phyloP scores from a whole-genome alignment of 2,329 filamentous ascomycete genomes.

The Geosmithia flava region DNA sequence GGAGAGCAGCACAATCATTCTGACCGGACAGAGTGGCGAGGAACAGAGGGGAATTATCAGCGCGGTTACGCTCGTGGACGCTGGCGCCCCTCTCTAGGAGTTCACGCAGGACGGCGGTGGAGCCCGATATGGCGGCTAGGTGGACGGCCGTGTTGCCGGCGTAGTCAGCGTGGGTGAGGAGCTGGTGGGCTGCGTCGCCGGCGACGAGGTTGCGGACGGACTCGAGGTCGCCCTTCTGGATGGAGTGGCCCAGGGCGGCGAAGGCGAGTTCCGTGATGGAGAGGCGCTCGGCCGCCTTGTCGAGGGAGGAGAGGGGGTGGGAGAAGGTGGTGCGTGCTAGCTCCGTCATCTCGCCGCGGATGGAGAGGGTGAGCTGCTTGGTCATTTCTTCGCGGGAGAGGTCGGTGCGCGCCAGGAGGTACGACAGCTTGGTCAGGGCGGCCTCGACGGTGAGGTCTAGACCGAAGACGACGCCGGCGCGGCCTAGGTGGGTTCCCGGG shows the following conservation, averaged over 20 bases:
- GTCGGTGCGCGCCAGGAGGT: conserved; percentile 57
- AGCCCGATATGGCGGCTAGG: conserved; percentile 42
- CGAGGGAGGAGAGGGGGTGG: conserved; percentile 49
- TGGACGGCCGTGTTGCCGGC: conserved; percentile 63
- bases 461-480: conserved; percentile 79
- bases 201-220: conserved; percentile 56
- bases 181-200: conserved; percentile 43
- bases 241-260: conserved; percentile 68
- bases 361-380: conserved; percentile 57
- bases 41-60: conserved; percentile 54
- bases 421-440: conserved; percentile 81
- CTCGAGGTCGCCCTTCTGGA: conserved; percentile 56
- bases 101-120: conserved; percentile 42
- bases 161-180: conserved; percentile 68
- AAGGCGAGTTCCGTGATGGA: conserved; percentile 50
- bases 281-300: conserved; percentile 27
- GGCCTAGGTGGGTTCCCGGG: conserved; percentile 63
- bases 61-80: conserved; percentile 52
- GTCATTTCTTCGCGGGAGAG: conserved; percentile 55
- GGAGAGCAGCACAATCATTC: conserved; percentile 35
- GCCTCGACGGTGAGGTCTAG: conserved; percentile 84
- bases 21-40: conserved; percentile 47
- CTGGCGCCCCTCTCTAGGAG: conserved; percentile 50
- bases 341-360: conserved; percentile 80
- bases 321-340: conserved; percentile 60